Conservation (phyloP, 2,329 filamentous ascomycete species). For the Curvularia spicifera region DNA sequence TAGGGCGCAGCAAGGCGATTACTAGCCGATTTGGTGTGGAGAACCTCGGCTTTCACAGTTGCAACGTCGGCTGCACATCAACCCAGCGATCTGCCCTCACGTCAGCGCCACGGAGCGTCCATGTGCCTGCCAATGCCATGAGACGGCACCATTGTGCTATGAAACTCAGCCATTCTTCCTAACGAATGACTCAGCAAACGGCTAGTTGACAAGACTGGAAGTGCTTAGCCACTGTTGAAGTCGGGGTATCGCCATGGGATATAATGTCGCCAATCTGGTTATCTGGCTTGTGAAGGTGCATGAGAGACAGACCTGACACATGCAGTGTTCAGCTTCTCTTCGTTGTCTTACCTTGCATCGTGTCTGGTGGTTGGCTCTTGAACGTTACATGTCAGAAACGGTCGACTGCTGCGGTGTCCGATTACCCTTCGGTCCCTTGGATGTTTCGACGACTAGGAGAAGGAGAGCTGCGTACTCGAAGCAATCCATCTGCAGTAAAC, state of each 20-base stretch:
- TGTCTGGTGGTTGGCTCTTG: background rate
- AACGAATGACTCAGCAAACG: background rate
- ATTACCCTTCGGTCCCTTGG: background rate
- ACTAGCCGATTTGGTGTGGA: constrained; percentile 2
- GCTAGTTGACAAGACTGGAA: background rate
- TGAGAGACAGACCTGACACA: background rate
- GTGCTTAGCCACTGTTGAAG: background rate
- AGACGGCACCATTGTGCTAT: background rate
- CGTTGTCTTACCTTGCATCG: background rate
- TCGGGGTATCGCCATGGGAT: background rate
- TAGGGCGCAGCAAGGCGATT: background rate
- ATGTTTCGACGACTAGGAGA: background rate
- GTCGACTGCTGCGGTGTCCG: background rate
- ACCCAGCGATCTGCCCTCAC: background rate
- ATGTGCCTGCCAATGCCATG: background rate
- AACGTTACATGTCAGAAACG: background rate
- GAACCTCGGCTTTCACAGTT: constrained; percentile 10
- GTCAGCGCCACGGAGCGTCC: background rate
- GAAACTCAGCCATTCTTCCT: background rate
- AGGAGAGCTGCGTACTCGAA: background rate
- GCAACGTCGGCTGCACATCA: background rate
- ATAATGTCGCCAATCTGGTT: background rate
- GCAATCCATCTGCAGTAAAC: background rate
- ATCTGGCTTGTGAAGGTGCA: background rate
- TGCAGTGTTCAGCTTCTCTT: background rate